Percentiles rank a stretch among this genome's conserved stretches.
These are phyloP conservation scores for Polytrichum formosum DNA, from an alignment of 225 moss, liverwort and hornwort genomes.

Conservation along the genomic window DNA sequence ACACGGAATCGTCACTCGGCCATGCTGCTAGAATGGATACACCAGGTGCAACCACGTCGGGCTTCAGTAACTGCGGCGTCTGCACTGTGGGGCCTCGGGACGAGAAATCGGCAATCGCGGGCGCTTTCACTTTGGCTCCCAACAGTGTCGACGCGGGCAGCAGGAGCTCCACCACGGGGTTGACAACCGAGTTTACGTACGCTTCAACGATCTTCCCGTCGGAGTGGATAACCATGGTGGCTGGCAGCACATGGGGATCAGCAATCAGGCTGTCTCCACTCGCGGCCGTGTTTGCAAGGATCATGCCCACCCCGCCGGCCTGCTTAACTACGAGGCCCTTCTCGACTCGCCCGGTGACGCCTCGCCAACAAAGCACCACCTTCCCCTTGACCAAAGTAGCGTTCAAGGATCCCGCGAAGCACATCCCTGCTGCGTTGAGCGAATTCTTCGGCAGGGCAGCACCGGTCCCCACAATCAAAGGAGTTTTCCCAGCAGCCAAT, in stretches of 20 bases:
- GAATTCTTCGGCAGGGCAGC: no score
- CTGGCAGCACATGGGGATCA: conserved; percentile 48
- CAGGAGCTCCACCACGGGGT: no score
- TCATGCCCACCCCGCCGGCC: conserved; percentile 41
- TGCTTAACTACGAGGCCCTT: conserved; percentile 30
- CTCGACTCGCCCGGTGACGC: conserved; percentile 39
- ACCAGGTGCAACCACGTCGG: conserved; percentile 55
- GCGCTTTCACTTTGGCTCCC: neutral
- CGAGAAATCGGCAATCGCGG: conserved; percentile 47
- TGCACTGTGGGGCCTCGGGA: conserved; percentile 41
- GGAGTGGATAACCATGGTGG: conserved; percentile 11
- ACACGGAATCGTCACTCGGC: conserved; percentile 12
- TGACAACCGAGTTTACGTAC: no score
- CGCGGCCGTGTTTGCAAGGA: conserved; percentile 33
- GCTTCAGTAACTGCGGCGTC: conserved; percentile 20
- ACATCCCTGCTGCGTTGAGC: no score
- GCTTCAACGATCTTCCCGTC: no score
- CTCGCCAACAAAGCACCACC: conserved; percentile 12
- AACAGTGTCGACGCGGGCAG: conserved; percentile 4
- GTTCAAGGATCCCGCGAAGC: no score
- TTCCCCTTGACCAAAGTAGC: no score
- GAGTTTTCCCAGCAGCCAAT: neutral
- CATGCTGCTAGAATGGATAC: conserved; percentile 55
- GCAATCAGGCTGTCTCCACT: conserved; percentile 53
- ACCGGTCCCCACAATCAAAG: no score